Evolutionary conservation across 176 grass and related monocot genomes (phyloP).

Genomic region (Avena atlantica): DNA sequence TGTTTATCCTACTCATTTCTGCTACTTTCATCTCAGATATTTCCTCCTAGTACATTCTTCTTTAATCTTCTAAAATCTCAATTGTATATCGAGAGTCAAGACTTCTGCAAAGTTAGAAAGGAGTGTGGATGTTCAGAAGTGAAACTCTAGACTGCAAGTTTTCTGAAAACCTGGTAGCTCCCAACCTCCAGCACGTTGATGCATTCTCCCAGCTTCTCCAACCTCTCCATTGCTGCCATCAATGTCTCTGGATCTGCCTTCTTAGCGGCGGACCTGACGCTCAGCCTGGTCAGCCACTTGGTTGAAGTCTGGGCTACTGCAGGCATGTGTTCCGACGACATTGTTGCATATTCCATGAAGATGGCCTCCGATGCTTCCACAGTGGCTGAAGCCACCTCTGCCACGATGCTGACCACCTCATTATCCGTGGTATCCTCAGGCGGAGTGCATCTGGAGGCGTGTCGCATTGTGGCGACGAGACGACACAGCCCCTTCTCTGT

Average conservation of each 20-base stretch:
- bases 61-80: conserved; percentile 1
- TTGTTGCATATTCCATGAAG: conserved; percentile 39
- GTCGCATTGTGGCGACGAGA: conserved; percentile 45
- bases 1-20: conserved; percentile 4
- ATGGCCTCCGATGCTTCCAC: conserved; percentile 36
- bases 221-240: conserved; percentile 23
- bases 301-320: conserved; percentile 4
- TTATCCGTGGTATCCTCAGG: neutral
- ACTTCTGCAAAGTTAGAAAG: neutral
- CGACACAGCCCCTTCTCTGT: conserved; percentile 51
- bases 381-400: conserved; percentile 36
- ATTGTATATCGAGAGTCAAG: neutral
- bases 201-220: conserved; percentile 18
- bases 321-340: conserved; percentile 22
- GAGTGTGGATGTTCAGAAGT: conserved; percentile 30
- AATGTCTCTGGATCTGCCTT: conserved; percentile 35
- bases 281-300: conserved; percentile 40
- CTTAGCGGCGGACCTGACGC: neutral
- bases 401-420: neutral
- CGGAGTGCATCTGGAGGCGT: neutral
- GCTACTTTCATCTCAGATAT: neutral
- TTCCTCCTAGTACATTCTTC: neutral
- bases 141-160: conserved; percentile 34
- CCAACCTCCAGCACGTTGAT: neutral
- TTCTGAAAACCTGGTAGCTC: conserved; percentile 4